Evolutionary conservation across 441 rosid genomes (phyloP), one percentile per base, ranked within the genome.

Genomic region (Euphorbia corollata): DNA sequence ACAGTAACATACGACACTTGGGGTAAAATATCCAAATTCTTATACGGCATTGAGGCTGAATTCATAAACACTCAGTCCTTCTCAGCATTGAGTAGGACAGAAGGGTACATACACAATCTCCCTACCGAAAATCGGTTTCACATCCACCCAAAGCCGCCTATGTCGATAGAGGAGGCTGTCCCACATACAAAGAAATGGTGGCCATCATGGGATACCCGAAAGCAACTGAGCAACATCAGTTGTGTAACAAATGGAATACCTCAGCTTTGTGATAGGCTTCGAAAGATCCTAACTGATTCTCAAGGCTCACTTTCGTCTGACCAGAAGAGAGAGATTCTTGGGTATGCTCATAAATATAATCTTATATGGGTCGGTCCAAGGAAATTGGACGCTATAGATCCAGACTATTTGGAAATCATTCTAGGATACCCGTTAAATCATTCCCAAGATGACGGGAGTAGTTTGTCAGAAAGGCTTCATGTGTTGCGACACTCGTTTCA

Each of bases 171-270:
- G 77, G 90, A 91, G 19, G 92, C 86, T 43, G 67, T 91, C 59
- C 92, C 96, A 1, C 80, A 76, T 54, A 64, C 77, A 39, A 87
- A 82, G 83, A 86, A 84, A 67, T 94, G 98, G 96, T 89, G 98
- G 96, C 98, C 99, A 34, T 77, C 80, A 18, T 91, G 99, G 98
- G 99, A 94, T 81, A 79, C 93, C 1, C 86, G 99, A 87, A 86
- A 79, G 77, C 87, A 88, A 63, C 47, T 94, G 74, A 81, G 70
- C 63, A 68, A 71, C 65, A 65, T 73, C 54, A 76, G 61, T 72
- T 79, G 78, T 27, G 82, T 69, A 56, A 72, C 72, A 0, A 55
- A 64, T 24, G 87, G 85, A 32, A 63, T 74, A 60, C 66, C 86
- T 72, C 75, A 63, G 69, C 81, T 93, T 15, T 89, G 94, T 70